Evolutionary conservation across 2,329 filamentous ascomycete species (phyloP).

Genomic region (Cladosporium sp.): DNA sequence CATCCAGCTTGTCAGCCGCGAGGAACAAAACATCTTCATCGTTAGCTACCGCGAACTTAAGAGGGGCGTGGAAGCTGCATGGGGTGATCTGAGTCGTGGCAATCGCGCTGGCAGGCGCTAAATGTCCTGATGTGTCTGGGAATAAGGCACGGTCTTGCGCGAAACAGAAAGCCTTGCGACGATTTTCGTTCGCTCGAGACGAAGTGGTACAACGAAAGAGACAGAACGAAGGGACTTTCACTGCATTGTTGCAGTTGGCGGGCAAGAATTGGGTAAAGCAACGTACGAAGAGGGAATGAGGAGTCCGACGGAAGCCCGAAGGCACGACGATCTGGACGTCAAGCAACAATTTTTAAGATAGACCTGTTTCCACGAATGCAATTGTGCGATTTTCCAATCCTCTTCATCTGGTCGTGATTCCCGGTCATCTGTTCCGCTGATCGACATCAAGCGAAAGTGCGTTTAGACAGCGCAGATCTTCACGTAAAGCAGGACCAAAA

Average conservation of each 20-base stretch:
- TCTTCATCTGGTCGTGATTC: neutral
- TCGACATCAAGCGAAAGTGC: neutral
- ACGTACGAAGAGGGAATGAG: neutral
- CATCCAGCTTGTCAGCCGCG: slow-evolving; percentile 80
- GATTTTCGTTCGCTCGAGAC: neutral
- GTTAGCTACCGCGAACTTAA: slow-evolving; percentile 89
- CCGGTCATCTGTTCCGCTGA: neutral
- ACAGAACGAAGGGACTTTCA: neutral
- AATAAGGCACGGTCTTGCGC: neutral
- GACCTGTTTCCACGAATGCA: neutral
- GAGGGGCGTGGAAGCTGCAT: slow-evolving; percentile 61
- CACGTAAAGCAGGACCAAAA: neutral
- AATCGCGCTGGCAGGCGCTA: slow-evolving; percentile 5
- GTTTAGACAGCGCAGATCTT: neutral
- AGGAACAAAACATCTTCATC: slow-evolving; percentile 86
- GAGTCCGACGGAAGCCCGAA: neutral
- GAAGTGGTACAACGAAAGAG: neutral
- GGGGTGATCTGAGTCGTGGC: slow-evolving; percentile 52
- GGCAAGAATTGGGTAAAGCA: neutral
- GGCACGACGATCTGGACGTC: neutral
- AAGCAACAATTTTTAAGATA: neutral
- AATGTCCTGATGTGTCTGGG: neutral
- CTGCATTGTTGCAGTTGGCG: neutral
- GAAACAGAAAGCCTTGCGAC: neutral
- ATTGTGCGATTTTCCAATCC: neutral